A percentile compares a stretch with the other conserved stretches of the same genome.
Conservation (phyloP, 768 basidiomycete genomes). For the Suillus fuscotomentosus region DNA sequence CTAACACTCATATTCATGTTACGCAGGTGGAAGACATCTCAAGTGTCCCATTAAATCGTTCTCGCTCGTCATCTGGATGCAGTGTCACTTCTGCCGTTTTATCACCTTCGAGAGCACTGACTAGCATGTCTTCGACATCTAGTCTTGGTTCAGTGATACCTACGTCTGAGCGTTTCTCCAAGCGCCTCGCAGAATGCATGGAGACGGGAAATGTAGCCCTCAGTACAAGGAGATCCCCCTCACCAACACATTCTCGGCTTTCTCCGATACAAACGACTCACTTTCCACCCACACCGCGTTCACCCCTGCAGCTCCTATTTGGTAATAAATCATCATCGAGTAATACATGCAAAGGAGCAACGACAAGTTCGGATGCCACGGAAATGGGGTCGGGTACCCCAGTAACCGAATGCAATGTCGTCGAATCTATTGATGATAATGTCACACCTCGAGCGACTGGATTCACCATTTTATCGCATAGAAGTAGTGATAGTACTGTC, state of each 20-base stretch:
- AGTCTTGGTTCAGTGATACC: constrained; percentile 31
- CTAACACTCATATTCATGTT: not conserved
- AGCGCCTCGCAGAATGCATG: constrained; percentile 8
- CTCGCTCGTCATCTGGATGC: not conserved
- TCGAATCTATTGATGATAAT: constrained; percentile 16
- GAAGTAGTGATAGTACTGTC: constrained; percentile 1
- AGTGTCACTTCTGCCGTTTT: constrained; percentile 2
- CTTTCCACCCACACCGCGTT: constrained; percentile 4
- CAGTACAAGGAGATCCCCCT: not conserved
- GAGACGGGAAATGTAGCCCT: constrained; percentile 5
- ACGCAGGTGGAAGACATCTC: not conserved
- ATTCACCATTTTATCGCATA: constrained; percentile 5
- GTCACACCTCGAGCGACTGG: constrained; percentile 24
- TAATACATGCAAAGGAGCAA: not conserved
- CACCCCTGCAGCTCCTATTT: constrained; percentile 9
- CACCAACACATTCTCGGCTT: constrained; percentile 1
- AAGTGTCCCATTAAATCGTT: not conserved
- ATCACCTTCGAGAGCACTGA: constrained; percentile 10
- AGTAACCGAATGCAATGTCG: constrained; percentile 9
- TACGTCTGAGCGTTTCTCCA: constrained; percentile 23
- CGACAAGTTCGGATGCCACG: constrained; percentile 1
- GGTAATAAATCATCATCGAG: constrained; percentile 8
- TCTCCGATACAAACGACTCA: constrained; percentile 3
- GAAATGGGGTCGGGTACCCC: constrained; percentile 8
- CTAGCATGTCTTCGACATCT: constrained; percentile 24